phyloP scores from a whole-genome alignment of 352 stramenopile species.

The Hyaloperonospora arabidopsidis region DNA sequence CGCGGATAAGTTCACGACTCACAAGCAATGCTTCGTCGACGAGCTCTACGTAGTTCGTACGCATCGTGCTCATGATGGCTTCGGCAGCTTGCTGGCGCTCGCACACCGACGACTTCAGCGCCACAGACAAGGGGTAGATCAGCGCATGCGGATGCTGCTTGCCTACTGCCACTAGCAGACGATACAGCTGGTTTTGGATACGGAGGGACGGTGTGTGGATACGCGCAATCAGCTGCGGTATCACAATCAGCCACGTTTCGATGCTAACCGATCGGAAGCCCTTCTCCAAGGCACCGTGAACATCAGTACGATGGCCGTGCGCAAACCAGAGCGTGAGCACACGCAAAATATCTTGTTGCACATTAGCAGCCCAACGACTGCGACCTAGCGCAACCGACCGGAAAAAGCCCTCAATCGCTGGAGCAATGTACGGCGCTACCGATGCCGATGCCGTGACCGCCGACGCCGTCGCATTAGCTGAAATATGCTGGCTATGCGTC shows the following conservation, averaged over 20 bases:
- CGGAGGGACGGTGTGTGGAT: constrained; percentile 60
- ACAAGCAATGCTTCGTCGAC: constrained; percentile 93
- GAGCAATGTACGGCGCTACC: constrained; percentile 53
- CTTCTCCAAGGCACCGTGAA: constrained; percentile 65
- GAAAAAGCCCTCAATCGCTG: constrained; percentile 90
- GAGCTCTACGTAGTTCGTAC: constrained; percentile 88
- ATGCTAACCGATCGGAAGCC: constrained; percentile 90
- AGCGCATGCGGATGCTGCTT: constrained; percentile 95
- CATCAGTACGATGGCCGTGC: constrained; percentile 89
- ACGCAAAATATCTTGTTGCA: constrained; percentile 97
- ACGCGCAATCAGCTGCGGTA: constrained; percentile 94
- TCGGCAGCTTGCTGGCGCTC: constrained; percentile 88
- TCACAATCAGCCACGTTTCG: constrained; percentile 97
- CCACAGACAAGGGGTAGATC: constrained; percentile 96
- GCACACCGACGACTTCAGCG: constrained; percentile 91
- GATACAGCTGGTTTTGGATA: constrained; percentile 80
- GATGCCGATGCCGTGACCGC: constrained; percentile 18
- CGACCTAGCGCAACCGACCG: constrained; percentile 92
- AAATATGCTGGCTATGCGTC: constrained; percentile 37
- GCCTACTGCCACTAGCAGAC: constrained; percentile 84
- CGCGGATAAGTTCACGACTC: constrained; percentile 96
- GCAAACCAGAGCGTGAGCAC: constrained; percentile 97
- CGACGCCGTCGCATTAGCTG: constrained; percentile 21
- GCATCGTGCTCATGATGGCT: constrained; percentile 92
- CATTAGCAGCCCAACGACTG: constrained; percentile 92